A percentile compares a stretch with the other conserved stretches of the same genome.
phyloP scores from a whole-genome alignment of 2,329 filamentous ascomycete species.

The Phaeosphaeriaceae sp. region DNA sequence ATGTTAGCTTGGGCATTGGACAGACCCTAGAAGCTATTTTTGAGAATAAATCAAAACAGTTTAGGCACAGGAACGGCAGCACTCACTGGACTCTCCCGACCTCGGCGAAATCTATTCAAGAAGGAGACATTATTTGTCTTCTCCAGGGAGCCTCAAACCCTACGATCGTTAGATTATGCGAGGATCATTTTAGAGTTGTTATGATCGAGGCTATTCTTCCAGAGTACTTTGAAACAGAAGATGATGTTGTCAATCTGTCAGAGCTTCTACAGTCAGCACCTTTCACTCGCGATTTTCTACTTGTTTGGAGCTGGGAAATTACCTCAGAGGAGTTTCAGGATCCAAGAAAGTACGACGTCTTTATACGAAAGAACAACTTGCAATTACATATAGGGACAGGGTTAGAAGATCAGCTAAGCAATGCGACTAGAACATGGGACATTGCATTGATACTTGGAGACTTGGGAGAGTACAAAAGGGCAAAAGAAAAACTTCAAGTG shows the following conservation, averaged over 20 bases:
- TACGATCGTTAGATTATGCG: constrained; percentile 10
- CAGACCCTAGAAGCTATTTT: constrained; percentile 5
- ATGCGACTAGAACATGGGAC: too few relatives aligned
- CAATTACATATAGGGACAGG: too few relatives aligned
- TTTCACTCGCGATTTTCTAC: neutral
- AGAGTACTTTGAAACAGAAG: neutral
- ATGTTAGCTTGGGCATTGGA: neutral
- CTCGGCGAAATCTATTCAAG: constrained; percentile 2
- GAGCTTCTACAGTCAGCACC: neutral
- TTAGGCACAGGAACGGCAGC: neutral
- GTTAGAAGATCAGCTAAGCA: too few relatives aligned
- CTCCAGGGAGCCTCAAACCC: constrained; percentile 10
- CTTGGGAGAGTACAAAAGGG: neutral
- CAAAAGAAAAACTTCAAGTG: constrained; percentile 4
- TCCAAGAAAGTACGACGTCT: neutral
- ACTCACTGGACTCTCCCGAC: constrained; percentile 3
- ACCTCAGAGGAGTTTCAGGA: too few relatives aligned
- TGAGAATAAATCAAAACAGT: neutral
- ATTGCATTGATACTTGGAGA: too few relatives aligned
- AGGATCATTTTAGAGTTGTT: constrained; percentile 10
- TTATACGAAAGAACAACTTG: neutral
- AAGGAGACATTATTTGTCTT: neutral
- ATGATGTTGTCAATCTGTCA: neutral
- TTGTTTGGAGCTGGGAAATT: neutral
- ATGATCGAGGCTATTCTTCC: constrained; percentile 1